Conservation (phyloP, 2,329 filamentous ascomycete genomes). For the Ophiobolus disseminans region DNA sequence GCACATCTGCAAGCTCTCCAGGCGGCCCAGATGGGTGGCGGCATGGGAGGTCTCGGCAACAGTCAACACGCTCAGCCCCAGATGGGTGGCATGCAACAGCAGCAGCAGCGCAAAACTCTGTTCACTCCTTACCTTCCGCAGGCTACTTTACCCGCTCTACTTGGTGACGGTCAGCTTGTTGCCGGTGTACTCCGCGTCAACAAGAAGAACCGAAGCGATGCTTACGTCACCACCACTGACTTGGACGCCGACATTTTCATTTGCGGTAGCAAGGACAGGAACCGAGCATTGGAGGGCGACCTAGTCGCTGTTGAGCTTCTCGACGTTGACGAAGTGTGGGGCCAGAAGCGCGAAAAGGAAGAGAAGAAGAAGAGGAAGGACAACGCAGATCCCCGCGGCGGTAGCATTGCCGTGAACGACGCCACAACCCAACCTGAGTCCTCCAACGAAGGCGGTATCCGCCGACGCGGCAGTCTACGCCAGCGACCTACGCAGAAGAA, state of each 20-base stretch:
- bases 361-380: conserved; percentile 99
- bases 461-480: conserved; percentile 90
- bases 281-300: conserved; percentile 94
- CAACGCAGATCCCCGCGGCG: conserved; percentile 88
- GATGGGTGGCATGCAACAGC: conserved; percentile 74
- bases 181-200: conserved; percentile 97
- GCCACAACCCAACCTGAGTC: conserved; percentile 62
- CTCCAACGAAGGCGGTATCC: conserved; percentile 81
- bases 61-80: conserved; percentile 76
- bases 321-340: conserved; percentile 98
- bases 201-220: conserved; percentile 99
- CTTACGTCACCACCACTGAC: conserved; percentile 93
- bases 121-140: conserved; percentile 98
- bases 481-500: conserved; percentile 99
- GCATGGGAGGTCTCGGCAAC: conserved; percentile 66
- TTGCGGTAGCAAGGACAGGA: conserved; percentile 98
- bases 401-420: conserved; percentile 74
- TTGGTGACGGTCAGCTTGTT: conserved; percentile 91
- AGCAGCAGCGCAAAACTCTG: conserved; percentile 95
- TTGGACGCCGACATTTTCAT: conserved; percentile 99
- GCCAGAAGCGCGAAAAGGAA: conserved; percentile 98
- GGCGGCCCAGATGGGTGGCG: conserved; percentile 82
- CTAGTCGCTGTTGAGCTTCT: conserved; percentile 94
- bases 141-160: conserved; percentile 86
- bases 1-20: conserved; percentile 92